Conservation (phyloP, 805 yeast species). For the Candida cerambycidarum region DNA sequence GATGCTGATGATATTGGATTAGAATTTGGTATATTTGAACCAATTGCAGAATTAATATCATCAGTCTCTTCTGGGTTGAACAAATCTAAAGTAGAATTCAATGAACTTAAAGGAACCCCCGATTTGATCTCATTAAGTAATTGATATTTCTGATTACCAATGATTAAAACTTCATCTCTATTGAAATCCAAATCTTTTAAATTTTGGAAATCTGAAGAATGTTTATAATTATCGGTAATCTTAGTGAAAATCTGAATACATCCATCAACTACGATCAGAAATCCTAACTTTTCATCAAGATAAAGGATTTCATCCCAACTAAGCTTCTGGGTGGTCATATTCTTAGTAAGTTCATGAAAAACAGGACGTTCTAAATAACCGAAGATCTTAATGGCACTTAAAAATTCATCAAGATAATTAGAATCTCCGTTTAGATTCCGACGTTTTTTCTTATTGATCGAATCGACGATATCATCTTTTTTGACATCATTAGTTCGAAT, state of each 20-base stretch:
- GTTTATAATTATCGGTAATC: conserved; percentile 27
- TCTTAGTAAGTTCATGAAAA: conserved; percentile 87
- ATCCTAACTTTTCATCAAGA: conserved; percentile 76
- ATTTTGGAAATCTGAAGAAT: conserved; percentile 10
- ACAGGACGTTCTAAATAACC: conserved; percentile 90
- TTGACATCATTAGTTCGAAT: conserved; percentile 14
- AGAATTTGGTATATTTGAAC: conserved; percentile 1
- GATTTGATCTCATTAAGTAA: conserved; percentile 75
- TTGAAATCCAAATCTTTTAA: conserved; percentile 31
- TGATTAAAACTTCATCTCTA: conserved; percentile 41
- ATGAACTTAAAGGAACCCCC: conserved; percentile 82
- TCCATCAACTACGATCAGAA: conserved; percentile 92
- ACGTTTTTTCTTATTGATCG: conserved; percentile 27
- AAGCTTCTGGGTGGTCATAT: conserved; percentile 84
- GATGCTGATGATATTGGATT: conserved; percentile 12
- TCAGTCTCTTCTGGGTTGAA: conserved; percentile 37
- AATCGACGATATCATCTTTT: conserved; percentile 16
- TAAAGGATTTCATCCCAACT: conserved; percentile 73
- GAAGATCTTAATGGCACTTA: conserved; percentile 88
- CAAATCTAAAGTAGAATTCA: conserved; percentile 74
- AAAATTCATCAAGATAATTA: conserved; percentile 82
- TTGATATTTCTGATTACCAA: conserved; percentile 66
- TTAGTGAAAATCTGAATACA: conserved; percentile 74
- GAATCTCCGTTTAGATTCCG: conserved; percentile 43
- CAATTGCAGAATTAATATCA: background rate